These are phyloP conservation scores for Chionographis japonica DNA, from an alignment of 106 monocot species.

Conservation along the genomic window DNA sequence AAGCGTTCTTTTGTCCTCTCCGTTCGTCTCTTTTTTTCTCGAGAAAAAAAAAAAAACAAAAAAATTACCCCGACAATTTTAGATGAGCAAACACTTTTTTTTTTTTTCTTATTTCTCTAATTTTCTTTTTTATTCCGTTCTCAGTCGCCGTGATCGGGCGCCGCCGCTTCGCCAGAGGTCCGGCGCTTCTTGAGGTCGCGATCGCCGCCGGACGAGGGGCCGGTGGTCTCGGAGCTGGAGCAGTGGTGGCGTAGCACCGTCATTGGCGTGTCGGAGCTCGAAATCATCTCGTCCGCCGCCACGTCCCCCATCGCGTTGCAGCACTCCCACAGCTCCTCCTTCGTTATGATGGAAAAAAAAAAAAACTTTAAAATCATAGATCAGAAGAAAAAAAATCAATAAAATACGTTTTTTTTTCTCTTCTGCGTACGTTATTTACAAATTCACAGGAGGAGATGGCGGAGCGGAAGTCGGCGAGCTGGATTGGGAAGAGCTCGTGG, in stretches of 20 bases:
- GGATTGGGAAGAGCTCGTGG: conserved; percentile 44
- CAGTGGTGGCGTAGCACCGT: conserved; percentile 39
- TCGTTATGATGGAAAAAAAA: neutral
- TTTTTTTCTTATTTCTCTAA: neutral
- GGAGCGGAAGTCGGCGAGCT: conserved; percentile 43
- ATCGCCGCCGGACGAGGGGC: conserved; percentile 13
- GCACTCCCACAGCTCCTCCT: conserved; percentile 51
- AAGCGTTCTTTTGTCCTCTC: conserved; percentile 7
- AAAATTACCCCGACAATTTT: neutral
- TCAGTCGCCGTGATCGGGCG: neutral
- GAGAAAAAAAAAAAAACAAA: neutral
- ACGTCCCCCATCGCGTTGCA: conserved; percentile 20
- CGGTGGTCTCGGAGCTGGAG: conserved; percentile 42
- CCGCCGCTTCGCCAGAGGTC: neutral
- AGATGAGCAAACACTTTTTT: neutral
- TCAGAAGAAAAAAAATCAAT: neutral
- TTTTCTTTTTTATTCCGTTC: neutral
- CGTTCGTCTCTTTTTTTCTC: neutral
- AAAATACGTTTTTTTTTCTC: neutral
- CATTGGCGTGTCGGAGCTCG: conserved; percentile 47
- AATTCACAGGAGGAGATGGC: conserved; percentile 42
- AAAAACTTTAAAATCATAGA: neutral
- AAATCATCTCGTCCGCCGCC: conserved; percentile 6
- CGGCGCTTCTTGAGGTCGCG: conserved; percentile 32
- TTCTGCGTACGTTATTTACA: conserved; percentile 44